Base-by-base conservation (phyloP, 345 rosid genomes). In the Geranium rotundifolium region DNA sequence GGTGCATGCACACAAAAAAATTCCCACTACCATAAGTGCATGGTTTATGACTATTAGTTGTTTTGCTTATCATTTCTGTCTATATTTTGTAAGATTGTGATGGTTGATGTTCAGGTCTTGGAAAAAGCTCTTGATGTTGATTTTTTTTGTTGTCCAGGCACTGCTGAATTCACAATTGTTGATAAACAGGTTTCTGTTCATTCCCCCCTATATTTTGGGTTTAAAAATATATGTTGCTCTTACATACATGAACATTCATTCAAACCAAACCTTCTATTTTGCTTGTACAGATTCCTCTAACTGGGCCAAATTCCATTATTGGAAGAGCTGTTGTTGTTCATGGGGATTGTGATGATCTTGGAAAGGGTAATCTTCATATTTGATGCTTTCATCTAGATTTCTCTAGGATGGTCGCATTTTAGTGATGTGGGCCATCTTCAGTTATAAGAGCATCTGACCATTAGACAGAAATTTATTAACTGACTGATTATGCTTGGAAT, bases 301-400 rank as follows among this genome's bases (percentile, higher is more conserved):
- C 68, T 31, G 98, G 97, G 63, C 79, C 91, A 57, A 39, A 81
- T 65, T 83, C 97, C 56, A 79, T 92, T 71, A 49, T 89, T 14
- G 98, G 98, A 71, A 85, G 98, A 76, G 91, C 97, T 64, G 91
- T 92, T 52, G 98, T 92, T 73, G 88, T 87, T 60, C 97, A 92
- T 68, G 84, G 76, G 0, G 97, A 87, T 74, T 90, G 91, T 63
- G 97, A 92, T 82, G 97, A 88, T 69, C 97, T 91, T 64, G 97
- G 96, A 75, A 91, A 81, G 85, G 97, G 97, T 91, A 76, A 81
- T 64, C 37, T 31, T 2, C 37, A 31, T 31, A 31, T 31, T 31
- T 31, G 37, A 31, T 31, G 4, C 37, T 31, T 7, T 31, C 3
- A 31, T 31, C 3, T 31, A 2, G 37, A 31, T 31, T 31, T 31